A percentile compares a stretch with the other conserved stretches of the same genome.
phyloP scores from a whole-genome alignment of 192 early-diverging fungal genomes.

The Backusella westeae region DNA sequence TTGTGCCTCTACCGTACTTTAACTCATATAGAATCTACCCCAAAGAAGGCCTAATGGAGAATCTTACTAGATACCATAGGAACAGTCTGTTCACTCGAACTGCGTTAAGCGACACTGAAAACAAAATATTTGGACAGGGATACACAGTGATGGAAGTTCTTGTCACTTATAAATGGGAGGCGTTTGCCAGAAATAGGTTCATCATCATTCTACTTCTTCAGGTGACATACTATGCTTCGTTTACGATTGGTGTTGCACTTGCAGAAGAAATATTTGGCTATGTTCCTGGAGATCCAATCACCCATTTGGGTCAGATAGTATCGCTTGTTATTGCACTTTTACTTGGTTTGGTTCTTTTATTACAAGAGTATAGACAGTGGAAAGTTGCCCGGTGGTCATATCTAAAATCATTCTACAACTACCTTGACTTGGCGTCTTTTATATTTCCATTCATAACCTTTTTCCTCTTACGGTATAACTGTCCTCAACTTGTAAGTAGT shows the following conservation, averaged over 20 bases:
- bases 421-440: constrained; percentile 1
- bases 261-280: constrained; percentile 2
- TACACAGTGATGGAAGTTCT: constrained; percentile 13
- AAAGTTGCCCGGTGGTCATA: not conserved
- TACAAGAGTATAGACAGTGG: constrained; percentile 4
- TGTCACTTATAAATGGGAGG: constrained; percentile 12
- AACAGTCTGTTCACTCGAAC: constrained; percentile 4
- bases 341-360: not conserved
- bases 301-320: not conserved
- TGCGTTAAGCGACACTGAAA: not conserved
- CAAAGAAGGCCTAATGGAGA: not conserved
- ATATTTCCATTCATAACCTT: not conserved
- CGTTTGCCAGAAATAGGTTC: constrained; percentile 1
- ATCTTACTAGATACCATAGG: not conserved
- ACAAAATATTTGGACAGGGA: constrained; percentile 6
- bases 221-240: constrained; percentile 1
- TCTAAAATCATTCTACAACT: not conserved
- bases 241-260: not conserved
- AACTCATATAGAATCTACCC: not conserved
- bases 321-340: not conserved
- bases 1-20: not conserved
- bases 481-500: not conserved
- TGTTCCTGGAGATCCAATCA: not conserved
- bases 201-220: not conserved
- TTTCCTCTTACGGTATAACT: not conserved